Conservation (phyloP, 2,329 filamentous ascomycete species). For the Camillea tinctor region DNA sequence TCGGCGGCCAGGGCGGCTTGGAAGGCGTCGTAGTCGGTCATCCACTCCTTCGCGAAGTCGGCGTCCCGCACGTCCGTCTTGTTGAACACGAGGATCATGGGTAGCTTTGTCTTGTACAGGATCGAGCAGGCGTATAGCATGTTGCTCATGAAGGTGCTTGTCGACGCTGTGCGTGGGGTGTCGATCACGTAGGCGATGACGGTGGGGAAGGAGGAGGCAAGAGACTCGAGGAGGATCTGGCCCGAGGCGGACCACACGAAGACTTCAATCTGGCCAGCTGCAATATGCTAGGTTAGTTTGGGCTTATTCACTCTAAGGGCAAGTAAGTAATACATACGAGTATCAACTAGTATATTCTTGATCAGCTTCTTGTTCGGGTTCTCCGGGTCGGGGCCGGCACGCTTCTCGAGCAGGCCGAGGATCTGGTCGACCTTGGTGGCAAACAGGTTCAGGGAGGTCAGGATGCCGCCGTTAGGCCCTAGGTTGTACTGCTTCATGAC, state of each 20-base stretch:
- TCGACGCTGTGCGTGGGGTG: slow-evolving; percentile 88
- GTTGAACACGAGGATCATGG: slow-evolving; percentile 99
- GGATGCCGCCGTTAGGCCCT: slow-evolving; percentile 92
- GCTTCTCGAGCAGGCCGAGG: slow-evolving; percentile 83
- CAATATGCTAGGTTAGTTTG: neutral
- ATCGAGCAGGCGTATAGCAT: slow-evolving; percentile 99
- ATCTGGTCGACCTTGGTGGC: slow-evolving; percentile 98
- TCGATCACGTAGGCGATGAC: slow-evolving; percentile 98
- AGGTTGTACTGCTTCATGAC: slow-evolving; percentile 99
- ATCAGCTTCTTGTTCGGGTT: slow-evolving; percentile 63
- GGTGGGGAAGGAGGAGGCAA: slow-evolving; percentile 92
- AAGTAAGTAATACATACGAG: slow-evolving; percentile 45
- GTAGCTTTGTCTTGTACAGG: slow-evolving; percentile 96
- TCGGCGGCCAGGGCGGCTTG: slow-evolving; percentile 80
- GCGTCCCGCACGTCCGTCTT: slow-evolving; percentile 96
- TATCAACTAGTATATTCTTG: slow-evolving; percentile 88
- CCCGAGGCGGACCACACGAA: slow-evolving; percentile 98
- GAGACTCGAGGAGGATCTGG: slow-evolving; percentile 86
- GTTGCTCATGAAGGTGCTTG: slow-evolving; percentile 98
- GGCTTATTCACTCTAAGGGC: slow-evolving; percentile 5
- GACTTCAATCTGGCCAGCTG: slow-evolving; percentile 90
- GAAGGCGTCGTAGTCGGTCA: slow-evolving; percentile 98
- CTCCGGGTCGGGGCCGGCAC: slow-evolving; percentile 63
- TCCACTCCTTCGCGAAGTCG: slow-evolving; percentile 94
- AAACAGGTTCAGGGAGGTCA: slow-evolving; percentile 94